Evolutionary conservation across 1,139 yeast species (phyloP), one percentile per base, ranked within the genome.

Genomic region (Saccharomyces hybrid): DNA sequence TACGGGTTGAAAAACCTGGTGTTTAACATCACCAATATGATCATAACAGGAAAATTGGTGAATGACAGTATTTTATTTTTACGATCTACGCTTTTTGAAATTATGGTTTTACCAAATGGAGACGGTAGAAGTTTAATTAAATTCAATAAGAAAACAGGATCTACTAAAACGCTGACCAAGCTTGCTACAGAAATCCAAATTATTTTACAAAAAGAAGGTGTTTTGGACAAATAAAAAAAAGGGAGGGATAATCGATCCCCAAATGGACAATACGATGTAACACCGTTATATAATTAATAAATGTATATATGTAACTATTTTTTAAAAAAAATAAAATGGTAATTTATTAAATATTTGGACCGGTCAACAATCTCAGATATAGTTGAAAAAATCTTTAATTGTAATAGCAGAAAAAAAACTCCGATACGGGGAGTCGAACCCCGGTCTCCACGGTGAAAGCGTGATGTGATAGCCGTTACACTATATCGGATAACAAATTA

Each of bases 11-110:
- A 79, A 61, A 78, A 80, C 56, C 75, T 85, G 59, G 73, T 72
- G 50, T 72, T 79, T 53, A 79, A 78, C 61, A 73, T 74, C 46
- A 69, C 73, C 11, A 71, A 74, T 6, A 71, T 72, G 61, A 73
- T 73, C 41, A 76, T 85, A 42, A 78, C 78, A 27, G 90, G 89
- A 49, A 76, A 80, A 20, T 77, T 85, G 48, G 75, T 88, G 1
- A 82, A 79, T 59, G 74, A 77, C 58, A 85, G 85, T 68, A 75
- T 84, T 1, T 73, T 85, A 63, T 79, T 84, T 53, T 72, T 84
- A 64, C 82, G 82, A 69, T 78, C 85, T 52, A 83, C 89, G 61
- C 78, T 79, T 60, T 84, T 85, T 67, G 78, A 82, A 59, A 78
- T 85, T 59, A 74, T 75, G 64, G 74, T 84, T 38, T 72, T 72